Percentiles rank a stretch among this genome's conserved stretches.
Evolutionary conservation across 805 yeast species (phyloP).

Genomic region (Candida orba): DNA sequence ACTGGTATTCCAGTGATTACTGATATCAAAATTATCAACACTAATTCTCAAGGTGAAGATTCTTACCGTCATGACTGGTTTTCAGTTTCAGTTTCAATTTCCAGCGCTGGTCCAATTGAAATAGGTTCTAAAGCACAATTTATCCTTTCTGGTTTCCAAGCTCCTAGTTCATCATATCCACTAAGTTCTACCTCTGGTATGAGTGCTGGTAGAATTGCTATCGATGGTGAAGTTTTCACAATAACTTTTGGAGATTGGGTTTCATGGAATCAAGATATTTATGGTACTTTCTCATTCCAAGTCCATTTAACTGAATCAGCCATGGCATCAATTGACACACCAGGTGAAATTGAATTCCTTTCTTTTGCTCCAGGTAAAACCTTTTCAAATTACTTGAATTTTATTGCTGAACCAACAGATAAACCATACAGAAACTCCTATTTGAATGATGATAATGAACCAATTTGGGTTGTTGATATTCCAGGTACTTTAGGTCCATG

Average conservation of each 20-base stretch:
- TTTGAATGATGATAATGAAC: not conserved
- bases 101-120: conserved; percentile 1
- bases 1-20: conserved; percentile 4
- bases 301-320: not conserved
- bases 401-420: conserved; percentile 4
- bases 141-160: conserved; percentile 4
- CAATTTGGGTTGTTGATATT: conserved; percentile 7
- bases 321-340: not conserved
- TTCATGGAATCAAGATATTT: conserved; percentile 3
- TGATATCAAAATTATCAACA: conserved; percentile 2
- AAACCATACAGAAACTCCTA: conserved; percentile 5
- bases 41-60: not conserved
- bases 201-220: not conserved
- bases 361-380: conserved; percentile 3
- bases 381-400: not conserved
- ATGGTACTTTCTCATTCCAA: conserved; percentile 4
- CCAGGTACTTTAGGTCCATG: conserved; percentile 9
- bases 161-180: not conserved
- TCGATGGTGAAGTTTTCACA: not conserved
- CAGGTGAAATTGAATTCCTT: conserved; percentile 1
- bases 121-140: conserved; percentile 5
- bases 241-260: conserved; percentile 4
- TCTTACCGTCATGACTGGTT: conserved; percentile 4
- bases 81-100: conserved; percentile 2
- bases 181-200: not conserved